Base-by-base conservation (phyloP, 2,329 filamentous ascomycete species). In the Venturia asperata region DNA sequence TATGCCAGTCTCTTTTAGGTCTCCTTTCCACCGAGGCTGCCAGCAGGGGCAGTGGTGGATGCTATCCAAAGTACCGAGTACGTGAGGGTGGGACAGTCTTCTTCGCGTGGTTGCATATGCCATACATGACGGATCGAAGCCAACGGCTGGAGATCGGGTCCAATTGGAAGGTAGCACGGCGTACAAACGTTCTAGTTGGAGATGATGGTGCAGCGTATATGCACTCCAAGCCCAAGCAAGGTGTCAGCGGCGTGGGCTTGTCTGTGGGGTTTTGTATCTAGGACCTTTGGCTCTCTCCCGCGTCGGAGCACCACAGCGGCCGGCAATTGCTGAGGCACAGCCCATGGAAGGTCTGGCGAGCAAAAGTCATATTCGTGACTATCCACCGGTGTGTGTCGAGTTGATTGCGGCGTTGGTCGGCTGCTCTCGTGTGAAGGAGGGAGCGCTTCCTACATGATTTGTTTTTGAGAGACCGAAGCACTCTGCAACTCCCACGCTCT, bases 401-500 rank as follows among this genome's bases (percentile, higher is more conserved):
- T 56, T 56, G 52, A 56, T 56, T 56, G 52, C 27, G 52, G 52
- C 52, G 52, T 37, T 15, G 27, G 52, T 56, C 52, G 52, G 52
- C 52, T 56, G 52, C 52, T 56, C 52, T 56, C 52, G 52, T 27
- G 27, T 56, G 27, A 37, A 56, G 13, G 27, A 56, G 30, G 52
- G 52, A 37, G 52, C 24, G 52, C 13, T 19, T 17, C 13, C 3
- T 13, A 13, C 34, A 37, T 37, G 37, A 37, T 56, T 56, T 56
- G 52, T 56, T 56, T 34, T 56, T 56, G 15, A 56, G 15, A 56
- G 52, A 37, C 52, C 52, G 30, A 56, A n/a, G 7, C 15, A 37
- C 30, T n/a, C 52, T 37, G 10, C 21, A 3, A 27, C 30, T 56
- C 30, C 30, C 52, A 56, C 52, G 27, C 52, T 56, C 24, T 30